Evolutionary conservation across 768 basidiomycete species (phyloP).

Genomic region (Nevesoporus exiguus): DNA sequence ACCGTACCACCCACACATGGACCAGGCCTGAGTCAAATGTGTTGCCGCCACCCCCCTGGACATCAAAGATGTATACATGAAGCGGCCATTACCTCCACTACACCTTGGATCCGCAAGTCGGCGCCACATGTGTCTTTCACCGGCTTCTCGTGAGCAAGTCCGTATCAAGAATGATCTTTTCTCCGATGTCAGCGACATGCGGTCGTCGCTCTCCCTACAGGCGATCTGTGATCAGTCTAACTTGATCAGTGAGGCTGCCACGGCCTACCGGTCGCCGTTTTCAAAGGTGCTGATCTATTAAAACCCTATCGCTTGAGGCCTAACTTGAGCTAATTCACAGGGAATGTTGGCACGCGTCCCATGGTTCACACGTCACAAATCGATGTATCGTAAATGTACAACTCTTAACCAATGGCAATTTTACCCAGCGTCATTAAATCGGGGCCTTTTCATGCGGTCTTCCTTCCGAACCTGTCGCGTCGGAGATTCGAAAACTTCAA

Average conservation of each 20-base stretch:
- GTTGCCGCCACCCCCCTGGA: neutral
- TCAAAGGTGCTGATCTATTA: neutral
- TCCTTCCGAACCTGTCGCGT: conserved; percentile 24
- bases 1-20: too few relatives aligned
- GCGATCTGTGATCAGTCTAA: neutral
- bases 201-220: neutral
- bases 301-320: neutral
- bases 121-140: neutral
- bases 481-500: conserved; percentile 25
- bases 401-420: conserved; percentile 21
- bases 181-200: neutral
- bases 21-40: too few relatives aligned
- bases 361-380: conserved; percentile 1
- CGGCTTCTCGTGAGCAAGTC: neutral
- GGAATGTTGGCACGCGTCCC: neutral
- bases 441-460: conserved; percentile 5
- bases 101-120: neutral
- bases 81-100: neutral
- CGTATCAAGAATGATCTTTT: neutral
- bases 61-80: neutral
- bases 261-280: neutral
- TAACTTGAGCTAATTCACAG: neutral
- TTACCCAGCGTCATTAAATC: conserved; percentile 4
- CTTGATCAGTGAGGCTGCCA: neutral
- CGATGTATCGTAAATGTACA: conserved; percentile 2